A percentile compares a stretch with the other conserved stretches of the same genome.
Evolutionary conservation across 2,329 filamentous ascomycete genomes (phyloP).

Genomic region (Epichloe glyceriae): DNA sequence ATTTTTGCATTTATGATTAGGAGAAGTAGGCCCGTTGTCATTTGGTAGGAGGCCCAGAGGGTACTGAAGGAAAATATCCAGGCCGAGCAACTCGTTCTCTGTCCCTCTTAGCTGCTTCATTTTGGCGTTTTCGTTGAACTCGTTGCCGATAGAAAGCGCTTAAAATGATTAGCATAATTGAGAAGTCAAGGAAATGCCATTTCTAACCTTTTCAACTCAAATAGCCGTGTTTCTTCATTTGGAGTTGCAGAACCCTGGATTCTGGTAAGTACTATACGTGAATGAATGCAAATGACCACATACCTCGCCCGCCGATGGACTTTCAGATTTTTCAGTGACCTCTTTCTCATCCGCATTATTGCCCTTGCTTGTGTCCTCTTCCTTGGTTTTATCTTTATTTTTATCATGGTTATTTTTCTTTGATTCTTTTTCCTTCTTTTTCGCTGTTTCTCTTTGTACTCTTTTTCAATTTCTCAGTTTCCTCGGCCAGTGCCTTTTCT

Average conservation of each 20-base stretch:
- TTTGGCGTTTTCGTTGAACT: slow-evolving; percentile 52
- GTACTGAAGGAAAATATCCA: slow-evolving; percentile 73
- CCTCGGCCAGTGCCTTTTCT: slow-evolving; percentile 50
- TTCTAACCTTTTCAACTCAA: slow-evolving; percentile 65
- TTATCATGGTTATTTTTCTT: slow-evolving; percentile 34
- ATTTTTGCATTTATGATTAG: too few relatives aligned
- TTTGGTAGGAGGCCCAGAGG: slow-evolving; percentile 41
- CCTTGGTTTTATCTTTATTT: slow-evolving; percentile 22
- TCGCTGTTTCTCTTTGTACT: slow-evolving; percentile 62
- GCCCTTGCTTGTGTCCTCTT: slow-evolving; percentile 16
- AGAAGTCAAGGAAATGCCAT: not conserved
- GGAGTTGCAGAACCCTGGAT: slow-evolving; percentile 9
- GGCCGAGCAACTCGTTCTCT: slow-evolving; percentile 69
- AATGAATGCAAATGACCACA: not conserved
- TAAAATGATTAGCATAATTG: not conserved
- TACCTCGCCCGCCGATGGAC: slow-evolving; percentile 4
- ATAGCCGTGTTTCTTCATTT: slow-evolving; percentile 66
- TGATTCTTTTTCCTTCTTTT: slow-evolving; percentile 55
- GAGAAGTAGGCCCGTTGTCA: not conserved
- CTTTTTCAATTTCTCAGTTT: slow-evolving; percentile 53
- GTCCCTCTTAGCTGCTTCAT: slow-evolving; percentile 54
- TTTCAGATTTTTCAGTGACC: slow-evolving; percentile 6
- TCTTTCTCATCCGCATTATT: slow-evolving; percentile 14
- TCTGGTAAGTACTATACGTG: not conserved
- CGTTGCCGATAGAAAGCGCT: slow-evolving; percentile 82